A percentile compares a stretch with the other conserved stretches of the same genome.
These are phyloP conservation scores for Scutellaria galericulata DNA, from an alignment of 257 asterid species.

Conservation along the genomic window DNA sequence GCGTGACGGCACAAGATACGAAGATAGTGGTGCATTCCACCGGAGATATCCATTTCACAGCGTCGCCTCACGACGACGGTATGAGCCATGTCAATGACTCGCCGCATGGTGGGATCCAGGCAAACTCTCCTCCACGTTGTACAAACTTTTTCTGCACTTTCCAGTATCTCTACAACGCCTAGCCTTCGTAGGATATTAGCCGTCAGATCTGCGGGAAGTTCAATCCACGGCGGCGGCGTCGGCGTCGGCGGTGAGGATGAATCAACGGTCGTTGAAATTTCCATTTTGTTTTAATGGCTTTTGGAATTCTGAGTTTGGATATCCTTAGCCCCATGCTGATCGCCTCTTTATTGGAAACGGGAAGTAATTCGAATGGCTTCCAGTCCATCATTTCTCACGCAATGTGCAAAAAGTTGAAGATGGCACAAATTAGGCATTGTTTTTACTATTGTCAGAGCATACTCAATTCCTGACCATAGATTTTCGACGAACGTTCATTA, in stretches of 20 bases:
- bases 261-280: neutral
- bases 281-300: neutral
- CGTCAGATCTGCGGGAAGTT: conserved; percentile 47
- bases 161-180: conserved; percentile 38
- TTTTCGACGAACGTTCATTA: too few relatives aligned
- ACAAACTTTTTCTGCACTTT: conserved; percentile 45
- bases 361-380: too few relatives aligned
- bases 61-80: too few relatives aligned
- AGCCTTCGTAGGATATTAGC: conserved; percentile 40
- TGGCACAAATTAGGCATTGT: too few relatives aligned
- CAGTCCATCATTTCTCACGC: too few relatives aligned
- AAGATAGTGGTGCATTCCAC: too few relatives aligned
- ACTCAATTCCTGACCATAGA: too few relatives aligned
- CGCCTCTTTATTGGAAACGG: too few relatives aligned
- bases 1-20: conserved; percentile 49
- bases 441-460: too few relatives aligned
- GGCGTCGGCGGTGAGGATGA: conserved; percentile 15
- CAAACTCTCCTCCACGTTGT: conserved; percentile 38
- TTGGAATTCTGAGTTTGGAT: neutral
- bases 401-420: too few relatives aligned
- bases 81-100: conserved; percentile 4
- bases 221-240: conserved; percentile 42
- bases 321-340: neutral
- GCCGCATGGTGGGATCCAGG: conserved; percentile 37
- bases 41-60: too few relatives aligned